Percentiles rank a stretch among this genome's conserved stretches.
These are phyloP conservation scores for Geotrichum restrictum DNA, from an alignment of 1,139 yeast species.

Conservation along the genomic window DNA sequence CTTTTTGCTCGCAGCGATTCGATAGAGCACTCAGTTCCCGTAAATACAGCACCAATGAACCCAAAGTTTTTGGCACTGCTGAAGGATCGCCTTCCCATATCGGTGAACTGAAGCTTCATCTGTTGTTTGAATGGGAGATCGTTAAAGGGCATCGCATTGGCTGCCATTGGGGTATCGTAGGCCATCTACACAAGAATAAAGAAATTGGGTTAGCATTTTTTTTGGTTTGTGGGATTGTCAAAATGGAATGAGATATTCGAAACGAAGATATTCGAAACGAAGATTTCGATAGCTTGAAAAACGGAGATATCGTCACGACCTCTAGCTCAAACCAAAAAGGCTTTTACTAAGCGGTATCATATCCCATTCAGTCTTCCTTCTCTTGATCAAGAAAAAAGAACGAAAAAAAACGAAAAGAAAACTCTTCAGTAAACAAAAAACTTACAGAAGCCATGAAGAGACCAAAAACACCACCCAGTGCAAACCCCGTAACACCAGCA, in stretches of 20 bases:
- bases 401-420: too few species aligned
- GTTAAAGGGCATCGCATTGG: constrained; percentile 51
- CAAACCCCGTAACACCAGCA: constrained; percentile 94
- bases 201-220: background rate
- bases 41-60: constrained; percentile 84
- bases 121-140: constrained; percentile 91
- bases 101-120: constrained; percentile 83
- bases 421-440: background rate
- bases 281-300: too few species aligned
- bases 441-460: constrained; percentile 89
- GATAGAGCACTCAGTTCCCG: constrained; percentile 91
- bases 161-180: constrained; percentile 72
- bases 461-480: constrained; percentile 93
- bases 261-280: too few species aligned
- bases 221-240: too few species aligned
- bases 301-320: too few species aligned
- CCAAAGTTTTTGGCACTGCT: constrained; percentile 93
- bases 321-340: too few species aligned
- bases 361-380: background rate
- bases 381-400: too few species aligned
- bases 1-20: constrained; percentile 82
- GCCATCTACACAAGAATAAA: constrained; percentile 50
- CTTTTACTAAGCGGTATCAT: background rate
- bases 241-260: too few species aligned
- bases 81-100: constrained; percentile 85